phyloP scores from a whole-genome alignment of 2,329 filamentous ascomycete species.

The Aureobasidium sp. region DNA sequence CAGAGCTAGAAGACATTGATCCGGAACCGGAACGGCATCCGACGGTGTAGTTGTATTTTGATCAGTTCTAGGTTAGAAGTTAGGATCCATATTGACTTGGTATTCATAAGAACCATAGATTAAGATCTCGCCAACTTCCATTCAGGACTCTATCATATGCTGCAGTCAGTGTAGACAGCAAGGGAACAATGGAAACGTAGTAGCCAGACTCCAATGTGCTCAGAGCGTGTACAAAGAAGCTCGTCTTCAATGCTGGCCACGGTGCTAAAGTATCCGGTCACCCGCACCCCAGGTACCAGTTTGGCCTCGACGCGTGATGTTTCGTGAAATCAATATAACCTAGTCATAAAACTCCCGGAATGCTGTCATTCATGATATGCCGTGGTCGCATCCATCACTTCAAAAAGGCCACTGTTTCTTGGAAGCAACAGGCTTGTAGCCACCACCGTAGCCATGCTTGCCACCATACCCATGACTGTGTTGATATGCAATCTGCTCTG shows the following conservation, averaged over 20 bases:
- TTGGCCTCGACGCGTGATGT: background rate
- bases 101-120: no score
- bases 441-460: background rate
- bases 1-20: background rate
- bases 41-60: background rate
- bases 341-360: background rate
- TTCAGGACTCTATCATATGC: no score
- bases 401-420: constrained; percentile 4
- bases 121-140: no score
- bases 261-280: background rate
- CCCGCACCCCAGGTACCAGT: background rate
- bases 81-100: no score
- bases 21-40: background rate
- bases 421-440: background rate
- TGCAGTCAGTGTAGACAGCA: background rate
- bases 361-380: background rate
- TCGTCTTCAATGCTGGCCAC: background rate
- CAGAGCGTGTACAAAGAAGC: background rate
- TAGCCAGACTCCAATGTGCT: background rate
- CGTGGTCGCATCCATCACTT: background rate
- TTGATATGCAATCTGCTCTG: constrained; percentile 6
- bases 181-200: background rate
- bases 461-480: constrained; percentile 4
- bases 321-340: background rate
- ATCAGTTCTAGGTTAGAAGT: no score